Percentiles rank a stretch among this genome's conserved stretches.
Evolutionary conservation across 1,284 basidiomycete genomes (phyloP).

Genomic region (Xerocomus nothofagi): DNA sequence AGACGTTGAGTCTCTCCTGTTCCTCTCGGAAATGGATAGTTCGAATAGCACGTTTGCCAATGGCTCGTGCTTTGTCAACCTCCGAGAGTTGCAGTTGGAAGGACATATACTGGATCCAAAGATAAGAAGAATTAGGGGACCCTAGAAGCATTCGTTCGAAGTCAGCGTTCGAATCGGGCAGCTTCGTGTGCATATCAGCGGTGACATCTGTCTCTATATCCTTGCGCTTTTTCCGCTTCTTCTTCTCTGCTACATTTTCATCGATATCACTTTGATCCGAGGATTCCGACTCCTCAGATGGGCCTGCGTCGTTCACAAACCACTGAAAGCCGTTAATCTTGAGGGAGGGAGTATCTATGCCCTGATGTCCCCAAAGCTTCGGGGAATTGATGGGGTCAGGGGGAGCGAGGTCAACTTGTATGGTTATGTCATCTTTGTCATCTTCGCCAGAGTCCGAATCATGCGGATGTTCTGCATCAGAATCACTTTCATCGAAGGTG

Average conservation of each 20-base stretch:
- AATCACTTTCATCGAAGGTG: slow-evolving; percentile 24
- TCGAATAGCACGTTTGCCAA: slow-evolving; percentile 82
- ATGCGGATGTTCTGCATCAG: slow-evolving; percentile 19
- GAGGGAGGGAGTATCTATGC: slow-evolving; percentile 39
- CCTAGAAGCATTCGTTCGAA: slow-evolving; percentile 93
- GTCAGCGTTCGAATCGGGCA: slow-evolving; percentile 90
- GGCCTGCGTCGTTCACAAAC: slow-evolving; percentile 46
- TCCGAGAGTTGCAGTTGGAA: slow-evolving; percentile 96
- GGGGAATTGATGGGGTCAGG: slow-evolving; percentile 18
- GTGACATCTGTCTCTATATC: slow-evolving; percentile 82
- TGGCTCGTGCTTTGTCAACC: slow-evolving; percentile 89
- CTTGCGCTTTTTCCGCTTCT: slow-evolving; percentile 67
- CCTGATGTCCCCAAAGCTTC: slow-evolving; percentile 15
- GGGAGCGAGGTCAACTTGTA: slow-evolving; percentile 45
- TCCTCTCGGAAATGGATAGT: slow-evolving; percentile 97
- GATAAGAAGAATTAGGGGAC: slow-evolving; percentile 96
- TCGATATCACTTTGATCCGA: slow-evolving; percentile 55
- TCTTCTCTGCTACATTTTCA: slow-evolving; percentile 47
- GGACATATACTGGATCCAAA: slow-evolving; percentile 99
- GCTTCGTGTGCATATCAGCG: slow-evolving; percentile 78
- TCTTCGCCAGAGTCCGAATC: slow-evolving; percentile 29
- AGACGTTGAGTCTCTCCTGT: slow-evolving; percentile 94
- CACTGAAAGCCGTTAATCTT: slow-evolving; percentile 71
- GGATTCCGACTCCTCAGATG: slow-evolving; percentile 39
- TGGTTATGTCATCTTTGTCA: slow-evolving; percentile 40